Percentiles rank a stretch among this genome's conserved stretches.
Conservation (phyloP, 345 rosid species). For the Pistacia integerrima region DNA sequence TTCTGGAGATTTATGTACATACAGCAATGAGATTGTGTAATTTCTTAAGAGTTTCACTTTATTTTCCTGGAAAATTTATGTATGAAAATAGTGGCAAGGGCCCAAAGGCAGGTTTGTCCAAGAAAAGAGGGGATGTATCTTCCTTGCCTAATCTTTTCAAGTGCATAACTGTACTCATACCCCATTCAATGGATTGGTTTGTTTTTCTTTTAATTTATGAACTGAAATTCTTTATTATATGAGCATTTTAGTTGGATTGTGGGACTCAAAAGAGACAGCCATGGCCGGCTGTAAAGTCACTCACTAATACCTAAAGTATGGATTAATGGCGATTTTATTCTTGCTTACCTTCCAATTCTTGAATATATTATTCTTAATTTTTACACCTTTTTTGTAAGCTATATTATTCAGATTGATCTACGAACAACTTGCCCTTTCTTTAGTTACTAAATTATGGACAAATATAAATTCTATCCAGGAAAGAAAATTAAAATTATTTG, state of each 20-base stretch:
- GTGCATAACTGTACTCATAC: neutral
- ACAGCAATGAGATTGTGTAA: neutral
- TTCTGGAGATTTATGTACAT: neutral
- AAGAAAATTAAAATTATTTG: too few relatives aligned
- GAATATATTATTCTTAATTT: too few relatives aligned
- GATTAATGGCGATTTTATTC: neutral
- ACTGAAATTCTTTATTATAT: neutral
- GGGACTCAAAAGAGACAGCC: constrained; percentile 12
- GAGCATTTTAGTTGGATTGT: neutral
- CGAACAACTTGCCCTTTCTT: too few relatives aligned
- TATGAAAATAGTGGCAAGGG: neutral
- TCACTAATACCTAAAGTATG: neutral
- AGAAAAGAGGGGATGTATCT: neutral
- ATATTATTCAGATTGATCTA: too few relatives aligned
- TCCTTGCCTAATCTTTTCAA: neutral
- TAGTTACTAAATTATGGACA: too few relatives aligned
- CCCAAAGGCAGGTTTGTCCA: neutral
- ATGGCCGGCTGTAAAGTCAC: constrained; percentile 3
- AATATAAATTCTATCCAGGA: too few relatives aligned
- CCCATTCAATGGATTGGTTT: neutral
- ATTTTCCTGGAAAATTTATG: neutral
- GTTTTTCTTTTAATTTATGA: neutral
- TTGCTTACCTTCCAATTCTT: neutral
- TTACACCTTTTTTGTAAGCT: too few relatives aligned
- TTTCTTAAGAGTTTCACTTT: neutral